Base-by-base conservation (phyloP, 768 basidiomycete genomes). In the Boletus eberwhitei region DNA sequence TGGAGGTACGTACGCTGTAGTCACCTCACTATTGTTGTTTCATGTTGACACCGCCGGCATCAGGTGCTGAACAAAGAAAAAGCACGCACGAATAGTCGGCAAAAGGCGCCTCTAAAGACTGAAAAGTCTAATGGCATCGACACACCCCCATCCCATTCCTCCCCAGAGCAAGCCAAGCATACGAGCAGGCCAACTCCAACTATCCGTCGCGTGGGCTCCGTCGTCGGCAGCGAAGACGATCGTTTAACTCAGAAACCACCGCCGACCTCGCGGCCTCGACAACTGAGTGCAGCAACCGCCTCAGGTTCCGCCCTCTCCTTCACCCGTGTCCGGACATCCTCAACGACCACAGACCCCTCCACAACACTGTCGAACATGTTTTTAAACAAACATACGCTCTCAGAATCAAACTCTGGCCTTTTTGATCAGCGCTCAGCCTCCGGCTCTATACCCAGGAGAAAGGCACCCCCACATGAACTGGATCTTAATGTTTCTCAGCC, bases 41-140 rank as follows among this genome's bases (percentile, higher is more conserved):
- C 38, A 42, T 49, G 43, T 37, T 55, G 46, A 55, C 48, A 19
- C 37, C 31, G 48, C 34, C 48, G 17, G 31, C 40, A 50, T 54
- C 57, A 88, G 87, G 79, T 80, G 60, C 82, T 84, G 76, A 88
- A 88, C 79, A 86, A 83, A 77, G 87, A 88, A 72, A 86, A 85
- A 72, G 78, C 77, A 6, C 71, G 69, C 45, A 52, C 53, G 50
- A 70, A 59, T 58, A 67, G 69, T 31, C 67, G 65, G 40, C 69
- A 61, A 53, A 71, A 60, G 37, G 52, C 40, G 16, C 44, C 53
- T 46, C 32, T 55, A 39, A 62, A 61, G 52, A 58, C 50, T 54
- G 70, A 70, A 56, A 65, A 66, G 31, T 47, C 58, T 9, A 65
- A 60, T 54, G 59, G 58, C 16, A n/a, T 48, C 21, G 59, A 66